Percentiles rank a stretch among this genome's conserved stretches.
Evolutionary conservation across 2,329 filamentous ascomycete genomes (phyloP).

Genomic region (Colletotrichum karsti): DNA sequence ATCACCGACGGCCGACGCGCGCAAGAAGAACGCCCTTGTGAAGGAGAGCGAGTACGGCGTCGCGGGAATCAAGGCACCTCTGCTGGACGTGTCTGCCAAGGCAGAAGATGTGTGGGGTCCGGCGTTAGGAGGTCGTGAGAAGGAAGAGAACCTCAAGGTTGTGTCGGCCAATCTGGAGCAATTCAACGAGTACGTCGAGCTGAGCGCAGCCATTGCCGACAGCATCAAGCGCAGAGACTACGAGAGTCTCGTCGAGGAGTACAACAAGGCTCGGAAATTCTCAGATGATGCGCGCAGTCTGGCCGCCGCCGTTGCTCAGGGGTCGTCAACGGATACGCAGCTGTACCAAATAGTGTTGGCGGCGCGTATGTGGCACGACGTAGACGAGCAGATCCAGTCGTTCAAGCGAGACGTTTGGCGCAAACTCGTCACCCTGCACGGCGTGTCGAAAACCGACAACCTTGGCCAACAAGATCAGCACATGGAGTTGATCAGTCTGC

Average conservation of each 20-base stretch:
- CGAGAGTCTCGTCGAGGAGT: slow-evolving; percentile 86
- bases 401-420: slow-evolving; percentile 95
- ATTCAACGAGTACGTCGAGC: slow-evolving; percentile 83
- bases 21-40: slow-evolving; percentile 87
- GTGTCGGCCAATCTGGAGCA: slow-evolving; percentile 80
- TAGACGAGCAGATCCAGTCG: slow-evolving; percentile 83
- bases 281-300: slow-evolving; percentile 78
- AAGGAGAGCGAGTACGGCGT: slow-evolving; percentile 95
- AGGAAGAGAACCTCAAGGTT: slow-evolving; percentile 85
- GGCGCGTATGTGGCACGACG: slow-evolving; percentile 94
- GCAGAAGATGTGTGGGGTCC: slow-evolving; percentile 98
- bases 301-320: slow-evolving; percentile 62
- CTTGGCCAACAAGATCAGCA: slow-evolving; percentile 76
- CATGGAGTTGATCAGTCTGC: slow-evolving; percentile 87
- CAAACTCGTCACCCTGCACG: slow-evolving; percentile 75
- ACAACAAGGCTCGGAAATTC: slow-evolving; percentile 82
- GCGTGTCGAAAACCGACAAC: slow-evolving; percentile 58
- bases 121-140: slow-evolving; percentile 88
- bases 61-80: slow-evolving; percentile 84
- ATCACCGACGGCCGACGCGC: slow-evolving; percentile 58
- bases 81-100: slow-evolving; percentile 91
- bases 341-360: slow-evolving; percentile 88
- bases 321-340: slow-evolving; percentile 77
- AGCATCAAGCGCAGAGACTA: slow-evolving; percentile 93
- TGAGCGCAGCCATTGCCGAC: slow-evolving; percentile 80